Base-by-base conservation (phyloP, 257 asterid species). In the Fraxinus pennsylvanica region DNA sequence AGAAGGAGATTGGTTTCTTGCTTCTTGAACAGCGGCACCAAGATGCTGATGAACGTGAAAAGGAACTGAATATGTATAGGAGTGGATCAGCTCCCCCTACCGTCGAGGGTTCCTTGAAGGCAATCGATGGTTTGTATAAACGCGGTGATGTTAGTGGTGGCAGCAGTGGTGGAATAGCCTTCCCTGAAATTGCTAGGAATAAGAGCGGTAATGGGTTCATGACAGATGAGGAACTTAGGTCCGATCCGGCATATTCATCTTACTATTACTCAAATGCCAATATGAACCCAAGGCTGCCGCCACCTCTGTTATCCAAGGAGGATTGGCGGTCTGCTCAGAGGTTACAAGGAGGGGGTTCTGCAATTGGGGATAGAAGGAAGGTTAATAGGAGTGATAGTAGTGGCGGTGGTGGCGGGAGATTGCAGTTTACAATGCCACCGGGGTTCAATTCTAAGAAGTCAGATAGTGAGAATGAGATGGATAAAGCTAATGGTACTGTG, bases 51-150 rank as follows among this genome's bases (percentile, higher is more conserved):
- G 98, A 96, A 82, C 94, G 69, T 36, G 99, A 93, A 75, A 92
- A 88, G 88, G 98, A 96, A 89, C 90, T 92, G 83, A 96, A 93
- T 86, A 82, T 96, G 88, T 96, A 80, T 73, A 88, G 99, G 85
- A 96, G 98, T 83, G 99, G 99, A 72, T 96, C 99, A 22, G 99
- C 99, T 70, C 99, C 99, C 17, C 99, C 99, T 30, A 96, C 98
- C 71, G 96, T 96, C 65, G 98, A 96, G 82, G 98, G 99, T 70
- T 96, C 99, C 4, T 70, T 93, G 79, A 96, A 59, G 82, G 97
- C 99, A n/a, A 94, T 92, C 74, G 98, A 96, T 80, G 98, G 99
- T 63, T 78, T 96, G 82, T 88, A 91, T 76, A 88, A 84, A 80
- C 90, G 88, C 50, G 94, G 90, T 4, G 83, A 19, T 30, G 88